Evolutionary conservation across 78 protist genomes (phyloP).

Genomic region (Speleostelium caveatum): DNA sequence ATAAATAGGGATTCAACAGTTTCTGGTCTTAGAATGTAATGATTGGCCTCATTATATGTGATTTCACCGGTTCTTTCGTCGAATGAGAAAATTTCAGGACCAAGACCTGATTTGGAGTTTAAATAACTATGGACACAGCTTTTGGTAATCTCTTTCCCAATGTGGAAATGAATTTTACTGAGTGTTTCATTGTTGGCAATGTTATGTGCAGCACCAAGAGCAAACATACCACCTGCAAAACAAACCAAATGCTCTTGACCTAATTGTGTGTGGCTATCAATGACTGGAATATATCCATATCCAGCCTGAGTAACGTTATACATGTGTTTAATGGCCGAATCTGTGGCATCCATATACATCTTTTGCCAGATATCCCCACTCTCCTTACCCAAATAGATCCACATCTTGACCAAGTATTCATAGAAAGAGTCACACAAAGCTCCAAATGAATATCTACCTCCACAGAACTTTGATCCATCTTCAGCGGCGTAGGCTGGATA

Average conservation of each 20-base stretch:
- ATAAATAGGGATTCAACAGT: slow-evolving; percentile 87
- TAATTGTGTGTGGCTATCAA: neutral
- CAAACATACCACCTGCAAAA: slow-evolving; percentile 95
- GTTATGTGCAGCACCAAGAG: slow-evolving; percentile 80
- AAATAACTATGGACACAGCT: slow-evolving; percentile 71
- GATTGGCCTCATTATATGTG: neutral
- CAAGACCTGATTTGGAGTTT: slow-evolving; percentile 70
- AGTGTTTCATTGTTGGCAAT: neutral
- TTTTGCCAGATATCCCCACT: slow-evolving; percentile 21
- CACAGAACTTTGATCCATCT: slow-evolving; percentile 17
- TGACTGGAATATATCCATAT: slow-evolving; percentile 43
- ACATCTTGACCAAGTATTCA: slow-evolving; percentile 83
- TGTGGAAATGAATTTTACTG: neutral
- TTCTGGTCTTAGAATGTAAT: slow-evolving; percentile 92
- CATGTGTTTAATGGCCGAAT: slow-evolving; percentile 1
- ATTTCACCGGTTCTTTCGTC: slow-evolving; percentile 31
- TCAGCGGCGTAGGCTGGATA: neutral
- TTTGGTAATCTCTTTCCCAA: slow-evolving; percentile 52
- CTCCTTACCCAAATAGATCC: slow-evolving; percentile 32
- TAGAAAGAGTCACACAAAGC: slow-evolving; percentile 91
- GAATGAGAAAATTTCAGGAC: slow-evolving; percentile 79
- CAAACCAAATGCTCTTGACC: slow-evolving; percentile 95
- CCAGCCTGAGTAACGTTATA: slow-evolving; percentile 18
- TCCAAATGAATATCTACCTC: slow-evolving; percentile 33
- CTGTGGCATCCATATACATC: slow-evolving; percentile 73